Evolutionary conservation across 306 rosid genomes (phyloP).

Genomic region (Fragaria vesca): DNA sequence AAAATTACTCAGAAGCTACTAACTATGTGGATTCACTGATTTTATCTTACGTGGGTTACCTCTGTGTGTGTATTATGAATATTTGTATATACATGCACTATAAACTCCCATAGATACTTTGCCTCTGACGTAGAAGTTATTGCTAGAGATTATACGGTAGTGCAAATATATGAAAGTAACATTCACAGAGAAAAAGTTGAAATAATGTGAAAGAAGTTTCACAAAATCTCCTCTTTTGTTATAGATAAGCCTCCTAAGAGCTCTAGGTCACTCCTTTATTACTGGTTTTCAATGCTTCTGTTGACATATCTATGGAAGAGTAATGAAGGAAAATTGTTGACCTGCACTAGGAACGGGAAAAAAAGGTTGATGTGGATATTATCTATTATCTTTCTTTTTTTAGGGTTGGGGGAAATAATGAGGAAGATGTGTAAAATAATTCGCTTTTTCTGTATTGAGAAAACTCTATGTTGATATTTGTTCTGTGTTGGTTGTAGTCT

Average conservation of each 20-base stretch:
- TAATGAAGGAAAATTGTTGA: neutral
- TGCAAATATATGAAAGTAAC: neutral
- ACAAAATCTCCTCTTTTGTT: neutral
- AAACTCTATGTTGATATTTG: neutral
- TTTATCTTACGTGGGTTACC: neutral
- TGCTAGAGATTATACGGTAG: neutral
- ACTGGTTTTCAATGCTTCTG: neutral
- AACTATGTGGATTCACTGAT: neutral
- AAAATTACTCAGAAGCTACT: neutral
- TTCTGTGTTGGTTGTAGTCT: neutral
- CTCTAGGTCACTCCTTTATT: neutral
- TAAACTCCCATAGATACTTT: neutral
- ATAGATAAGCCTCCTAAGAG: neutral
- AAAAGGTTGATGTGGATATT: neutral
- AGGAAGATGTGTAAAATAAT: neutral
- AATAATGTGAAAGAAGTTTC: neutral
- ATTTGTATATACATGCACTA: neutral
- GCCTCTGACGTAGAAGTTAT: neutral
- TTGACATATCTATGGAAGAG: neutral
- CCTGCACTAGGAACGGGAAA: neutral
- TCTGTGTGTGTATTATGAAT: neutral
- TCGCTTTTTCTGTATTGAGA: neutral
- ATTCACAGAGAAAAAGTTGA: neutral
- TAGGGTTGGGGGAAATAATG: neutral
- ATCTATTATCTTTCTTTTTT: neutral